Evolutionary conservation across 2,329 filamentous ascomycete species (phyloP).

Genomic region (Capronia coronata): DNA sequence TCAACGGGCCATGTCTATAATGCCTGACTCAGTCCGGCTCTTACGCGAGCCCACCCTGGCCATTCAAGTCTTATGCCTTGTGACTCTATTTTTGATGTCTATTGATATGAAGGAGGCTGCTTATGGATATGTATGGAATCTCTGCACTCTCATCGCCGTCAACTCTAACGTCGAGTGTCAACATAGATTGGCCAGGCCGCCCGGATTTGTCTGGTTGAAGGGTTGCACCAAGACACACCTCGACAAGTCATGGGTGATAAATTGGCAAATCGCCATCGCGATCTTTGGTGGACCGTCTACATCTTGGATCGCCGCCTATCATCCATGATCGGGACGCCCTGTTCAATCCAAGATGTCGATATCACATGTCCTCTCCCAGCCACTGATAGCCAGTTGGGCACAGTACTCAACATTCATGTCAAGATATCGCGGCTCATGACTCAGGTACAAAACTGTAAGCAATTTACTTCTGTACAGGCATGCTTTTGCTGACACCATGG

Average conservation of each 20-base stretch:
- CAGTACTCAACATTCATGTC: constrained; percentile 43
- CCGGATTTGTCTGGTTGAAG: constrained; percentile 44
- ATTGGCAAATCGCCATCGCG: constrained; percentile 43
- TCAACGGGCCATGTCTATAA: constrained; percentile 39
- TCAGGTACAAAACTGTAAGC: constrained; percentile 43
- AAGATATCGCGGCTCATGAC: constrained; percentile 43
- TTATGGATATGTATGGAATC: constrained; percentile 43
- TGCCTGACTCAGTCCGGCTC: constrained; percentile 40
- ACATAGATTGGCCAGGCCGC: constrained; percentile 48
- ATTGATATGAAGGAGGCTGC: constrained; percentile 45
- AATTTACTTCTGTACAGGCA: constrained; percentile 9
- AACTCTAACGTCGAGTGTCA: no score
- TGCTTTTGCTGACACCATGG: neutral
- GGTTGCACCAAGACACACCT: constrained; percentile 49
- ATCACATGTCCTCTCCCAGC: constrained; percentile 43
- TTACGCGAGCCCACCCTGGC: constrained; percentile 42
- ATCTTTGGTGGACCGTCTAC: constrained; percentile 52
- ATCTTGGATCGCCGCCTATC: constrained; percentile 50
- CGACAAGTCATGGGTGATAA: constrained; percentile 37
- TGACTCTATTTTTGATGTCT: constrained; percentile 49
- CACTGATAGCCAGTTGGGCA: constrained; percentile 35
- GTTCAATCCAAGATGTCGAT: constrained; percentile 46
- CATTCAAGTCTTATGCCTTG: constrained; percentile 48
- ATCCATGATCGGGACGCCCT: constrained; percentile 48
- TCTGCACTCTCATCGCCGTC: no score